Evolutionary conservation across 306 rosid species (phyloP), one percentile per base, ranked within the genome.

Genomic region (Vicia sativa): DNA sequence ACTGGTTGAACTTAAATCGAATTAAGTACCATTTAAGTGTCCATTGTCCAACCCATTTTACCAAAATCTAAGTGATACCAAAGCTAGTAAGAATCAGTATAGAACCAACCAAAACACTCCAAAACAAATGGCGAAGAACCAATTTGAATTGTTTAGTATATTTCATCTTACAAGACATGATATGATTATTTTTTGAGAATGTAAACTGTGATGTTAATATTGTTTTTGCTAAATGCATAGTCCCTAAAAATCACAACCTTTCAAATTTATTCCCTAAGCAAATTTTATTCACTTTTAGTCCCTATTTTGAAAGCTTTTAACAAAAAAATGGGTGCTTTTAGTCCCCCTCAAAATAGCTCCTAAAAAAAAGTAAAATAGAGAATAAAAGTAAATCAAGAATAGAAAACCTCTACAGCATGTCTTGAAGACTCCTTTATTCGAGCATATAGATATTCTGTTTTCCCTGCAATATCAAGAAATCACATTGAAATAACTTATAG

Each of bases 401-500:
- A 18, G 38, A 74, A 56, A 72, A 92, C 96, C 98, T 92, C 93
- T 68, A 87, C 67, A 60, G 96, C 79, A 73, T 75, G 80, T 72
- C 96, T 87, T 45, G 93, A 78, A 44, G 96, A 74, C 82, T 90
- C 96, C 77, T 49, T 79, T 71, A 88, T 76, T 16, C 65, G 74
- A 73, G 88, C 96, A 80, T 87, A 92, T 50, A 92, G 74, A 83
- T 92, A 87, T 76, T 92, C 96, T 59, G 96, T 87, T 84, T 92
- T 92, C 64, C 98, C 96, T 87, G 88, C 78, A 87, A 77, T 9
- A 67, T 26, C 74, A 42, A 62, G 65, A 89, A 80, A 74, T 26
- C 49, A 38, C 57, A 71, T 26, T 79, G 41, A 79, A 55, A 42
- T 23, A 39, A 57, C 42, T 23, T 13, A 52, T 25, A 70, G 35